phyloP scores from a whole-genome alignment of 495 filamentous ascomycete species.

The Aspergillus asperescens region DNA sequence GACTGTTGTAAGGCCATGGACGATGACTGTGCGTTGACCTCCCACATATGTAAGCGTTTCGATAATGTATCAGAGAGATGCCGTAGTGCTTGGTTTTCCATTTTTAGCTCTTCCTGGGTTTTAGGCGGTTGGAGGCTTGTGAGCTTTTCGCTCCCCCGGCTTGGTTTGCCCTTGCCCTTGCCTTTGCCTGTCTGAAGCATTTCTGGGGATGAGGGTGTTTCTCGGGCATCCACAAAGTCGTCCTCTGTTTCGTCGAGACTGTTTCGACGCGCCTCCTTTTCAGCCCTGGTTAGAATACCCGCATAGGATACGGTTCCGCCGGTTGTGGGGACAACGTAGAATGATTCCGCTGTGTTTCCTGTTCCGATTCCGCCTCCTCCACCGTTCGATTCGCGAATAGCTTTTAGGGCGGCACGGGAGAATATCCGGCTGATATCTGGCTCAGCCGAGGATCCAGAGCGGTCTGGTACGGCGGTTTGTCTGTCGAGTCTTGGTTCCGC shows the following conservation, averaged over 20 bases:
- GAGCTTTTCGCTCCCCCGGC: slow-evolving; percentile 22
- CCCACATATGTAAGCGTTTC: slow-evolving; percentile 75
- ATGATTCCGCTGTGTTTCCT: slow-evolving; percentile 63
- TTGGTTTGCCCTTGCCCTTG: slow-evolving; percentile 18
- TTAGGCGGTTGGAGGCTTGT: slow-evolving; percentile 39
- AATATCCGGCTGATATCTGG: slow-evolving; percentile 74
- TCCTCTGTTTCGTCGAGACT: slow-evolving; percentile 59
- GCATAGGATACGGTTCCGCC: slow-evolving; percentile 89
- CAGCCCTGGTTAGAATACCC: slow-evolving; percentile 68
- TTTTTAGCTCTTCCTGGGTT: slow-evolving; percentile 73
- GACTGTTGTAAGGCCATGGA: slow-evolving; percentile 76
- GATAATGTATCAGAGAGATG: slow-evolving; percentile 71
- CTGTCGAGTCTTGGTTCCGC: slow-evolving; percentile 38
- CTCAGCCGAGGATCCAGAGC: slow-evolving; percentile 39
- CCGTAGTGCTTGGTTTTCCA: slow-evolving; percentile 74
- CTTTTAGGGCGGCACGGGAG: slow-evolving; percentile 72
- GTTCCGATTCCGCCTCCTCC: slow-evolving; percentile 33
- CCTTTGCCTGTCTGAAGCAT: slow-evolving; percentile 32
- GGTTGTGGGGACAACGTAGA: slow-evolving; percentile 89
- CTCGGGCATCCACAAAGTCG: slow-evolving; percentile 83
- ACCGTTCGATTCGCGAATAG: slow-evolving; percentile 51
- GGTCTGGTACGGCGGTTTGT: slow-evolving; percentile 35
- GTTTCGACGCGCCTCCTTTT: slow-evolving; percentile 53
- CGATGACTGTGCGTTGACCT: slow-evolving; percentile 75
- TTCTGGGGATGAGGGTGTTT: slow-evolving; percentile 54